Percentiles rank a stretch among this genome's conserved stretches.
These are phyloP conservation scores for Rhodotorula sphaerocarpa DNA, from an alignment of 768 basidiomycete genomes.

Conservation along the genomic window DNA sequence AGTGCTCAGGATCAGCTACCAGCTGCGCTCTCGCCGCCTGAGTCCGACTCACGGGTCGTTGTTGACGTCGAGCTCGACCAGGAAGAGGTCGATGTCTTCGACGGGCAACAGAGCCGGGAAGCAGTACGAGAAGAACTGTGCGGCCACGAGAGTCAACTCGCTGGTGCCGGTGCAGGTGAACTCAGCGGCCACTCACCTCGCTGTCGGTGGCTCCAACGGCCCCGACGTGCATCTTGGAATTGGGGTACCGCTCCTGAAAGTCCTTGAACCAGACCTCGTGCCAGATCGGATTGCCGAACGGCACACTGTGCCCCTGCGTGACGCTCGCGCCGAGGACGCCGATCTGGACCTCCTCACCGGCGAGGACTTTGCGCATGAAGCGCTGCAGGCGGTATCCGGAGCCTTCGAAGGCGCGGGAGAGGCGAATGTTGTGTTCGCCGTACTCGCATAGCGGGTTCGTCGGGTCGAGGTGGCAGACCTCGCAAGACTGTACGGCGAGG, in stretches of 20 bases:
- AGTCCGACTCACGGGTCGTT: neutral
- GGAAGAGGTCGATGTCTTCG: conserved; percentile 5
- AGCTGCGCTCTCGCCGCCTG: too few relatives aligned
- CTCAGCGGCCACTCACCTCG: neutral
- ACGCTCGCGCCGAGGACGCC: conserved; percentile 35
- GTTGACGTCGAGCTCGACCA: conserved; percentile 23
- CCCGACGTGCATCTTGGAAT: conserved; percentile 1
- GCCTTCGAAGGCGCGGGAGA: conserved; percentile 32
- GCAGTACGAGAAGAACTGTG: conserved; percentile 15
- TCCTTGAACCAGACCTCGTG: neutral
- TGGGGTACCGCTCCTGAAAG: conserved; percentile 11
- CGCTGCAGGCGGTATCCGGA: conserved; percentile 25
- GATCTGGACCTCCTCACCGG: conserved; percentile 32
- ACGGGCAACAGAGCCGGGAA: neutral
- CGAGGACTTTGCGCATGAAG: conserved; percentile 33
- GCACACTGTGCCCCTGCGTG: conserved; percentile 12
- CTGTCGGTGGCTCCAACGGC: conserved; percentile 9
- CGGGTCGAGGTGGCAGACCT: conserved; percentile 1
- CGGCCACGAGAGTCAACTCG: too few relatives aligned
- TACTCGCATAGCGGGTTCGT: conserved; percentile 31
- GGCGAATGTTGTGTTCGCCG: conserved; percentile 26
- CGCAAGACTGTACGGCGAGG: conserved; percentile 1
- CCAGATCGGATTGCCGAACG: neutral
- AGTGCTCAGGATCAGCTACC: neutral
- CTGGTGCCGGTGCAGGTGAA: conserved; percentile 12